phyloP scores from a whole-genome alignment of 2,329 filamentous ascomycete genomes.

The Tolypocladium tundrense region DNA sequence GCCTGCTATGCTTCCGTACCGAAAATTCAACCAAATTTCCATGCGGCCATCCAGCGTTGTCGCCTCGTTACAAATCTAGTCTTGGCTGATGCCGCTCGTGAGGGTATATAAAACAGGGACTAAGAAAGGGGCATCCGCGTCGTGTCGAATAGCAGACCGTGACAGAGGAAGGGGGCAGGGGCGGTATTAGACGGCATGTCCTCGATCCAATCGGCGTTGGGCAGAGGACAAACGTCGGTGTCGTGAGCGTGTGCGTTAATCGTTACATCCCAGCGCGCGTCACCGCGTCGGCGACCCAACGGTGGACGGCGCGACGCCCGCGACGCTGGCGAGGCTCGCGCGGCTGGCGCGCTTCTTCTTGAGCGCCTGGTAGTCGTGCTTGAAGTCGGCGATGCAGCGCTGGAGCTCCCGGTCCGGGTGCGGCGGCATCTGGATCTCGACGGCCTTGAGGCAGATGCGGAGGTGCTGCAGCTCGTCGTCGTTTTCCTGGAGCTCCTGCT shows the following conservation, averaged over 20 bases:
- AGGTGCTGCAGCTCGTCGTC: slow-evolving; percentile 52
- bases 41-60: neutral
- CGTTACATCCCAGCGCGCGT: neutral
- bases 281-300: slow-evolving; percentile 11
- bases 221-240: neutral
- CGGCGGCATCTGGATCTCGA: slow-evolving; percentile 47
- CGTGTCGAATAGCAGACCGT: neutral
- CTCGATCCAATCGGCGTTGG: neutral
- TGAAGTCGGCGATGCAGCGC: slow-evolving; percentile 51
- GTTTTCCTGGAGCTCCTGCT: slow-evolving; percentile 43
- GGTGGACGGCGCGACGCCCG: slow-evolving; percentile 15
- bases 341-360: slow-evolving; percentile 33
- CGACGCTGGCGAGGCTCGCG: slow-evolving; percentile 17
- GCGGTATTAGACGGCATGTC: neutral
- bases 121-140: neutral
- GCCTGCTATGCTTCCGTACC: neutral
- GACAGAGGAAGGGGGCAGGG: neutral
- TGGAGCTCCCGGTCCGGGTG: slow-evolving; percentile 45
- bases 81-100: neutral
- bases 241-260: neutral
- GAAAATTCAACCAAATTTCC: neutral
- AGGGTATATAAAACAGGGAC: neutral
- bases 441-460: slow-evolving; percentile 50
- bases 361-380: slow-evolving; percentile 43
- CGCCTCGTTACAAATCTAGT: neutral